Base-by-base conservation (phyloP, 1,284 basidiomycete species). In the Blastosporella zonata region DNA sequence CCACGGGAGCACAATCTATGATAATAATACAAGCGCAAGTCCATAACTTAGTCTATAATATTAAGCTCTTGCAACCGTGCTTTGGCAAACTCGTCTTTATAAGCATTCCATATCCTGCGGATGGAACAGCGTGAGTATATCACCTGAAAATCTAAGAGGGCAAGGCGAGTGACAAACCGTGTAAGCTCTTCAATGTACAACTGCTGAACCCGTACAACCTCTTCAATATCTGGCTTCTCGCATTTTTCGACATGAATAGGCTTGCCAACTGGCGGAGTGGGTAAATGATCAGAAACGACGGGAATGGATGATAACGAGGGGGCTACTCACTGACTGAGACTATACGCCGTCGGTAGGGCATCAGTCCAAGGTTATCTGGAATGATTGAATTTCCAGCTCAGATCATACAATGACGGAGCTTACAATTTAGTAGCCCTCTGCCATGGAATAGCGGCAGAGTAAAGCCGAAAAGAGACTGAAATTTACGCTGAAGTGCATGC, bases 401-500 rank as follows among this genome's bases (percentile, higher is more conserved):
- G 23, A 20, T 18, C n/a, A 17, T 23, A 35, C 12, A 25, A n/a
- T 22, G 20, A 17, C 36, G 20, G 22, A 5, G 46, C 86, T 38
- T 55, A 93, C 93, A 96, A 67, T 97, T 97, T 59, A 97, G 77
- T 43, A 98, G 68, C 3, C 93, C 92, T 55, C 93, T 75, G 2
- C 94, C 94, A 66, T 96, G 93, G 68, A 97, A 96, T 35, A 96
- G 67, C 18, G 96, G 96, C n/a, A 99, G 70, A 0, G 96, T 99
- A 64, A 98, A 99, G 0, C 96, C 97, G 61, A 98, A 97, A 33
- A 91, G 67, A 42, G 76, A 79, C 66, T 97, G 93, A 66, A 98
- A 97, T 58, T 82, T 83, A 66, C 92, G 91, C 68, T 98, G 94
- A 7, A 97, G 61, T 18, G 74, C 78, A 69, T 93, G 90, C 28